Evolutionary conservation across 345 rosid species (phyloP).

Genomic region (Rhizophora apiculata): DNA sequence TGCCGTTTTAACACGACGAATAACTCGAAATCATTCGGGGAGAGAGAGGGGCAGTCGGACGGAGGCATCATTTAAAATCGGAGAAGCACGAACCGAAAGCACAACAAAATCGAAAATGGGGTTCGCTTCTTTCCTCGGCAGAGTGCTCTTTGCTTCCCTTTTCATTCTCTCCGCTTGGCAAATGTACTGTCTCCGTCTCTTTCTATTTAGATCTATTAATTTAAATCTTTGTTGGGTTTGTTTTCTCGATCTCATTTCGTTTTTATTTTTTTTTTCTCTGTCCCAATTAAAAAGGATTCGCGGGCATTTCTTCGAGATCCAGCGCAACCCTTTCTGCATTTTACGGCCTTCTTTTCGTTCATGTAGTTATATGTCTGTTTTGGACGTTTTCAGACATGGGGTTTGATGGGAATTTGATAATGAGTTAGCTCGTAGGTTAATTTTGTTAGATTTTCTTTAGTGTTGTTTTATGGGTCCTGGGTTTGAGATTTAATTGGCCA

Average conservation of each 20-base stretch:
- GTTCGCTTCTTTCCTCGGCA: conserved; percentile 82
- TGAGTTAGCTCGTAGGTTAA: too few species aligned
- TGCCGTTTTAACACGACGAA: too few species aligned
- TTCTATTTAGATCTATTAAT: conserved; percentile 16
- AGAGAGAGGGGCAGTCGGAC: background rate
- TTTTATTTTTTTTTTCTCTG: too few species aligned
- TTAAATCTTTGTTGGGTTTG: background rate
- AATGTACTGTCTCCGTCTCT: conserved; percentile 39
- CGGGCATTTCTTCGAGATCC: background rate
- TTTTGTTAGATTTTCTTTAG: background rate
- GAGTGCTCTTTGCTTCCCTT: conserved; percentile 84
- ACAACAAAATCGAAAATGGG: conserved; percentile 46
- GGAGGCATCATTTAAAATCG: background rate
- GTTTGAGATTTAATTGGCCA: too few species aligned
- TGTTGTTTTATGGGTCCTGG: background rate
- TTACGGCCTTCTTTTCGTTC: background rate
- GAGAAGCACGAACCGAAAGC: background rate
- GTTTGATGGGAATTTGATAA: too few species aligned
- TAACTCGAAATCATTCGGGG: background rate
- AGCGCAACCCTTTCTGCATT: background rate
- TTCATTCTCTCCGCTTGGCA: conserved; percentile 94
- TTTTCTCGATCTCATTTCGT: background rate
- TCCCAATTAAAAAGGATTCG: background rate
- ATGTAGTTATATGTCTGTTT: background rate
- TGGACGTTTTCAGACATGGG: too few species aligned